Evolutionary conservation across 2,329 filamentous ascomycete genomes (phyloP).

Genomic region (Talaromyces verruculosus): DNA sequence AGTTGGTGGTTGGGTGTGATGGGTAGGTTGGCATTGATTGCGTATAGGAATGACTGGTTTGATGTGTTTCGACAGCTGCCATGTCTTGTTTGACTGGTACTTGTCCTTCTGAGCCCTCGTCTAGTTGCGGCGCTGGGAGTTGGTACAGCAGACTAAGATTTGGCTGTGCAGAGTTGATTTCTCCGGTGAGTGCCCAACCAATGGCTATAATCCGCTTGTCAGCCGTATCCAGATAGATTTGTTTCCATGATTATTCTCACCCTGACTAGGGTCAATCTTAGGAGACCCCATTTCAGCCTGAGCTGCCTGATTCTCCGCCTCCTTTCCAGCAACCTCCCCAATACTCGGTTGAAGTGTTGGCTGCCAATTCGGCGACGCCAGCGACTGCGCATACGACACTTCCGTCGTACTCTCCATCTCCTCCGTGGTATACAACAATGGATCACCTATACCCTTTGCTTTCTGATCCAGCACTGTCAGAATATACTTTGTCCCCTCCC

Average conservation of each 20-base stretch:
- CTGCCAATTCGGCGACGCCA: constrained; percentile 54
- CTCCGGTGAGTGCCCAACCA: constrained; percentile 85
- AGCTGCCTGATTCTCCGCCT: constrained; percentile 28
- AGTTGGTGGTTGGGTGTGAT: background rate
- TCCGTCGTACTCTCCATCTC: constrained; percentile 73
- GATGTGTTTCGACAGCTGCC: constrained; percentile 27
- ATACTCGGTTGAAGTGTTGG: constrained; percentile 25
- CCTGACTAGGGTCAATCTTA: constrained; percentile 52
- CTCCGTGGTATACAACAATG: constrained; percentile 63
- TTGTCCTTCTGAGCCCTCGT: constrained; percentile 27
- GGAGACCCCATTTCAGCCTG: constrained; percentile 43
- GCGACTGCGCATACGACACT: constrained; percentile 51
- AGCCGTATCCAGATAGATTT: background rate
- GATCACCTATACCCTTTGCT: constrained; percentile 81
- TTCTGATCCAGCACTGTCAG: constrained; percentile 84
- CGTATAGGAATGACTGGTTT: constrained; percentile 27
- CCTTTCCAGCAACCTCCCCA: constrained; percentile 27
- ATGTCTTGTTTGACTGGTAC: constrained; percentile 34
- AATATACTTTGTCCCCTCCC: constrained; percentile 85
- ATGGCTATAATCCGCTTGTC: constrained; percentile 57
- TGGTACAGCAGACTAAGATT: constrained; percentile 81
- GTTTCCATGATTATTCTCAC: constrained; percentile 34
- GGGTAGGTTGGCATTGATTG: constrained; percentile 34
- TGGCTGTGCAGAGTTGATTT: constrained; percentile 79
- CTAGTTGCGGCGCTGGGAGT: constrained; percentile 46